Base-by-base conservation (phyloP, 2,329 filamentous ascomycete species). In the Dactylellina drechsleri region DNA sequence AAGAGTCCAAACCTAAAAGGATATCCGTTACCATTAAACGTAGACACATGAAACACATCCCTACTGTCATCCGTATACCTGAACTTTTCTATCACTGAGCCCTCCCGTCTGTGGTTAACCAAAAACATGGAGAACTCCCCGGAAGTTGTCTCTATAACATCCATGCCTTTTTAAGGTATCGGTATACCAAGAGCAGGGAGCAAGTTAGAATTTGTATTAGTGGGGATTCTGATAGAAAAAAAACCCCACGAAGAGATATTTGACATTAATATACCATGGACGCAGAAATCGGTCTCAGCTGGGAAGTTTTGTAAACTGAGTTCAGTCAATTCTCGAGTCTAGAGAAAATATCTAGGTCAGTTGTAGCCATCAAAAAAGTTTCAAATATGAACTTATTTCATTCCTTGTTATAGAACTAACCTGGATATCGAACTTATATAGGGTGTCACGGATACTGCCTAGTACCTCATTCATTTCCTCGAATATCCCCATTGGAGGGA, bases 61-160 rank as follows among this genome's bases (percentile, higher is more conserved):
- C 23, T 18, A 7, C 20, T 41, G 10, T 45, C 56, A 6, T 15
- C 15, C 8, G 23, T 56, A 43, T 73, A 56, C 2, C 16, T 28
- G 43, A 73, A 73, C 0, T 52, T 73, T 43, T 73, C 68, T 15
- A 73, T 31, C 53, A 73, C 68, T 12, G 68, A 73, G 8, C 53
- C 60, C 8, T 52, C 56, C 16, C 68, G 45, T 8, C 68, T 54
- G 20, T 73, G 68, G 20, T 73, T 73, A 15, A 73, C 68, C 26
- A 73, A 28, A 40, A 66, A 73, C 8, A 73, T 49, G 5, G 61
- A 73, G 18, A 73, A 50, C 7, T 61, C 56, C 6, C 60, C 68
- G 1, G 68, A 54, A 2, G 47, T 7, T 15, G 41, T 31, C 31
- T 66, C 47, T 4, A 61, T 28, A 16, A 66, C 31, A 60, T 73